Evolutionary conservation across 208 protist genomes (phyloP).

Genomic region (Blastocrithidia nonstop): DNA sequence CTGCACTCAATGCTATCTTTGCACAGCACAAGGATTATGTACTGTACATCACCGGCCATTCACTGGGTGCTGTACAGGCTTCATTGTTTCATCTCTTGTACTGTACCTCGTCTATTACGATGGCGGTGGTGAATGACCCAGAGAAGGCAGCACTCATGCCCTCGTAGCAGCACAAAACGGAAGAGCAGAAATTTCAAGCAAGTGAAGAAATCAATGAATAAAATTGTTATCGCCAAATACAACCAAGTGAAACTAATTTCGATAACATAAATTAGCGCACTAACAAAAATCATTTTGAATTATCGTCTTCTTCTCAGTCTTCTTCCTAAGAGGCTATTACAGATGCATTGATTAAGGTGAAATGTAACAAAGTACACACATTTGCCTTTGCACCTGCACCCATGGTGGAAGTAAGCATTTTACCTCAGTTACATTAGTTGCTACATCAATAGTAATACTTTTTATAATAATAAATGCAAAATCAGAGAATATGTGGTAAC

Average conservation of each 20-base stretch:
- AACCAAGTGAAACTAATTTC: background rate
- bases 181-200: no score
- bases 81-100: conserved; percentile 64
- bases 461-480: conserved; percentile 9
- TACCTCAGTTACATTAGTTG: conserved; percentile 9
- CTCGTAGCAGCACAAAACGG: no score
- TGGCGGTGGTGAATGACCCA: background rate
- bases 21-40: conserved; percentile 36
- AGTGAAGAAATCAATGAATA: no score
- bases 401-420: conserved; percentile 21
- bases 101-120: conserved; percentile 7
- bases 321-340: background rate
- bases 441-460: background rate
- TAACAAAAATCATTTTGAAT: background rate
- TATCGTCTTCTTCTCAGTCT: no score
- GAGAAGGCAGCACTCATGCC: no score
- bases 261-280: background rate
- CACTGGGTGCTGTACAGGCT: conserved; percentile 56
- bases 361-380: conserved; percentile 18
- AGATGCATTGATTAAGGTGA: background rate
- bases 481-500: conserved; percentile 9
- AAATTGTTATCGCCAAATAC: no score
- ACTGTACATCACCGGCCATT: conserved; percentile 64
- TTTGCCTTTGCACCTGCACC: conserved; percentile 42
- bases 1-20: conserved; percentile 19